Percentiles rank a stretch among this genome's conserved stretches.
These are phyloP conservation scores for Leccinum subspadiceum DNA, from an alignment of 1,284 basidiomycete species.

Conservation along the genomic window DNA sequence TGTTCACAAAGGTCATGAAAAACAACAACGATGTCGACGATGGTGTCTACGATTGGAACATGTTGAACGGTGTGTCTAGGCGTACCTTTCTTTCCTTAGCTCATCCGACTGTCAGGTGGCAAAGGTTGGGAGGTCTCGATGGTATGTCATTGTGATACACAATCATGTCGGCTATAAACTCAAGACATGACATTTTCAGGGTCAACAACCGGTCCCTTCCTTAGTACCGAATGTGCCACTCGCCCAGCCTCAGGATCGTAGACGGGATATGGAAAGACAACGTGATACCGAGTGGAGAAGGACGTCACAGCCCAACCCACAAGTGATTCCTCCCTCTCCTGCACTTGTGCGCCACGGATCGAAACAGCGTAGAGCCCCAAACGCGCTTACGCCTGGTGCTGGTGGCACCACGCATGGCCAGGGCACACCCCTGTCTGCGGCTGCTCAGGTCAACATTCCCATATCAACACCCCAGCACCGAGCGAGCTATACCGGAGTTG, in stretches of 20 bases:
- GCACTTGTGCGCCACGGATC: constrained; percentile 73
- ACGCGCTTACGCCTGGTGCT: constrained; percentile 52
- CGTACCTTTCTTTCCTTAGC: constrained; percentile 1
- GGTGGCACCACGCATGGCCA: constrained; percentile 47
- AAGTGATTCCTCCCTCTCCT: constrained; percentile 65
- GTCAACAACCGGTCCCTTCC: constrained; percentile 58
- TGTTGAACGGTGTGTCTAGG: constrained; percentile 78
- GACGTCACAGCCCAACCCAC: constrained; percentile 55
- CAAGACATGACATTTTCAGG: constrained; percentile 34
- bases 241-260: constrained; percentile 49
- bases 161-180: constrained; percentile 12
- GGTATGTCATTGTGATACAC: constrained; percentile 43
- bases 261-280: constrained; percentile 56
- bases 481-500: constrained; percentile 42
- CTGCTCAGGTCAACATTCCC: constrained; percentile 71
- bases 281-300: constrained; percentile 42
- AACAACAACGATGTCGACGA: constrained; percentile 89
- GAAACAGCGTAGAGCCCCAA: constrained; percentile 60
- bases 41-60: constrained; percentile 95
- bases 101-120: constrained; percentile 52
- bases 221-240: constrained; percentile 58
- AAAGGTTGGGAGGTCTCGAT: constrained; percentile 92
- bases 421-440: constrained; percentile 63
- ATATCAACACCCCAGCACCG: constrained; percentile 51
- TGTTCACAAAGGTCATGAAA: constrained; percentile 93